Conservation (phyloP, 768 basidiomycete genomes). For the Galerina sulciceps region DNA sequence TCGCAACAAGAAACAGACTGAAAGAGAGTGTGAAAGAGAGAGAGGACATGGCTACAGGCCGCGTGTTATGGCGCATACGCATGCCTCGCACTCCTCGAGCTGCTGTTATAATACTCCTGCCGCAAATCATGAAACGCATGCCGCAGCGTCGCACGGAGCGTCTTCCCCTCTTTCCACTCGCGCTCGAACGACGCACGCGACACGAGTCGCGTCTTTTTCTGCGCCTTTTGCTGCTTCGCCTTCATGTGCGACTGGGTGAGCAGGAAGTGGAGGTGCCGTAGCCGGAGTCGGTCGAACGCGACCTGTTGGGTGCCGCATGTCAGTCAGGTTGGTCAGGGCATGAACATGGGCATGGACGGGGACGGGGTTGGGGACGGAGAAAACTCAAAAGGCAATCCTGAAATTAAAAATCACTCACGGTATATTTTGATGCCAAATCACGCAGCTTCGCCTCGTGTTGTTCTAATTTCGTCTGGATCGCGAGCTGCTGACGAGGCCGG, state of each 20-base stretch:
- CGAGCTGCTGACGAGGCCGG: slow-evolving; percentile 30
- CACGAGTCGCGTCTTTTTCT: slow-evolving; percentile 26
- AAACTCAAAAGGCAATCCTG: too few species aligned
- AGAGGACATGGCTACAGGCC: too few species aligned
- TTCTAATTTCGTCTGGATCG: slow-evolving; percentile 36
- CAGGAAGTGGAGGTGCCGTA: slow-evolving; percentile 36
- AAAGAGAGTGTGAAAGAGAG: too few species aligned
- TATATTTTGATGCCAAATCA: slow-evolving; percentile 40
- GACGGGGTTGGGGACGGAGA: not conserved
- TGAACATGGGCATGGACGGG: slow-evolving; percentile 2
- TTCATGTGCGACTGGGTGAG: slow-evolving; percentile 32
- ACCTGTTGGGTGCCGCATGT: slow-evolving; percentile 18
- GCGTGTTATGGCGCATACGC: slow-evolving; percentile 21
- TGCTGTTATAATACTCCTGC: slow-evolving; percentile 25
- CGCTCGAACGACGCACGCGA: slow-evolving; percentile 35
- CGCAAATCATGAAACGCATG: slow-evolving; percentile 32
- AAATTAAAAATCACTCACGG: slow-evolving; percentile 23
- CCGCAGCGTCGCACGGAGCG: slow-evolving; percentile 33
- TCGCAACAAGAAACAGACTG: not conserved
- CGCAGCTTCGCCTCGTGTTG: slow-evolving; percentile 43
- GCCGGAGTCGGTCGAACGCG: slow-evolving; percentile 36
- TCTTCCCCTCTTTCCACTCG: slow-evolving; percentile 38
- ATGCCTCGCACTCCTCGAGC: slow-evolving; percentile 19
- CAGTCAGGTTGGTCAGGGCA: not conserved
- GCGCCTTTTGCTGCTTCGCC: slow-evolving; percentile 27